Conservation (phyloP, 2,329 filamentous ascomycete species). For the Fusarium longipes region DNA sequence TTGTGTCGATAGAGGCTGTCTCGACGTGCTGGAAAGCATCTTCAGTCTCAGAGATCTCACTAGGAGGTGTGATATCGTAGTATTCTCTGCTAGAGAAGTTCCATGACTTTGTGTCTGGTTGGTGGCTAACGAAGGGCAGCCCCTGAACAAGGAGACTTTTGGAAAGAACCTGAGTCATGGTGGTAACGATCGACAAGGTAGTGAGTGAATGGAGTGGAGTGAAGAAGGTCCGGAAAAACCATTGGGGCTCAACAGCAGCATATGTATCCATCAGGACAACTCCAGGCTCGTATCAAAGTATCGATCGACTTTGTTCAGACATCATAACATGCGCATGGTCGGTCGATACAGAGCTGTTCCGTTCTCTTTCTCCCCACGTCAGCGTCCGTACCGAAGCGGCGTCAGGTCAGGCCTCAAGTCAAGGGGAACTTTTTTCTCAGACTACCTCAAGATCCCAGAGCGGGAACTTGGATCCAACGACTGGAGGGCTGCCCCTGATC, state of each 20-base stretch:
- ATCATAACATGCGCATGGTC: slow-evolving; percentile 22
- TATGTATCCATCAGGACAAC: slow-evolving; percentile 33
- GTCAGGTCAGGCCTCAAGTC: slow-evolving; percentile 27
- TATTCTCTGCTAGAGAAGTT: slow-evolving; percentile 40
- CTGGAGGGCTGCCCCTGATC: slow-evolving; percentile 20
- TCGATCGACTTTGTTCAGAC: slow-evolving; percentile 10
- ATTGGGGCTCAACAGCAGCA: slow-evolving; percentile 35
- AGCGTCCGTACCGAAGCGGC: slow-evolving; percentile 24
- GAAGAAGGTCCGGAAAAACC: slow-evolving; percentile 4
- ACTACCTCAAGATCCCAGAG: slow-evolving; percentile 10
- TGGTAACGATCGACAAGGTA: slow-evolving; percentile 42
- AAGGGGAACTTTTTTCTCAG: slow-evolving; percentile 1
- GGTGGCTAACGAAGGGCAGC: slow-evolving; percentile 38
- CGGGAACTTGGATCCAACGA: slow-evolving; percentile 23
- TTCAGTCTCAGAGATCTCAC: slow-evolving; percentile 47
- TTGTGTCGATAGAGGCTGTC: slow-evolving; percentile 17
- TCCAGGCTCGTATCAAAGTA: slow-evolving; percentile 20
- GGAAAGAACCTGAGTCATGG: slow-evolving; percentile 45
- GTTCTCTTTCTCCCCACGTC: slow-evolving; percentile 20
- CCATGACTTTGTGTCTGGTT: slow-evolving; percentile 41
- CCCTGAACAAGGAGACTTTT: slow-evolving; percentile 39
- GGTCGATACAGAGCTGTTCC: slow-evolving; percentile 24
- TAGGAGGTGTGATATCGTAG: slow-evolving; percentile 52
- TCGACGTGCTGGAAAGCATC: slow-evolving; percentile 23
- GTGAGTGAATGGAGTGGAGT: slow-evolving; percentile 36